Base-by-base conservation (phyloP, 2,329 filamentous ascomycete species). In the Hypoxylon sp. region DNA sequence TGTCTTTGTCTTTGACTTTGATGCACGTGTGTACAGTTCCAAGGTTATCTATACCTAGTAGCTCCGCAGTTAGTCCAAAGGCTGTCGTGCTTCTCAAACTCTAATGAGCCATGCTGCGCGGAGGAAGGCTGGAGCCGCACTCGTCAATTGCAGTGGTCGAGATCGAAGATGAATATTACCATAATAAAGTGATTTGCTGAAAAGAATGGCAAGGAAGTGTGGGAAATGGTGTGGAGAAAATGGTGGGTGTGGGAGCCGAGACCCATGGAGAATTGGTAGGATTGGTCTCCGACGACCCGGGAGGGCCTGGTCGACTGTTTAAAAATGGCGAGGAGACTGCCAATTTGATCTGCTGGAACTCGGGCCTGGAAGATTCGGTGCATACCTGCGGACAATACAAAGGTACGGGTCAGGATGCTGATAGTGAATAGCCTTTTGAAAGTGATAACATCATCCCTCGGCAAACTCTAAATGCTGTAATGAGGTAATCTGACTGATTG, bases 241-340 rank as follows among this genome's bases (percentile, higher is more conserved):
- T n/a, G 63, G 53, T 55, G 36, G 63, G 63, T 66, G 66, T 68
- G 66, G 63, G 55, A 66, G 59, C 61, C 58, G 53, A 61, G 54
- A 57, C 48, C 50, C 52, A 40, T 57, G 49, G 36, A 53, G 54
- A 51, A 56, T 4, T 63, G 66, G 66, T 68, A 57, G 66, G 62
- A 66, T 68, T 64, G 66, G 66, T 66, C 66, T 68, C 66, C 66
- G 66, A 59, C 59, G 64, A 68, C 51, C 57, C 61, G 66, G 66
- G 42, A 68, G 66, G 63, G 44, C 63, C 66, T 65, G 59, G 66
- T 68, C 63, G 20, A 59, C 26, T 56, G 56, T 59, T 61, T 24
- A 40, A 50, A 51, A 61, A 57, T 7, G 24, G 28, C 40, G 52
- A 52, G 56, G 26, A 62, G 52, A 54, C 42, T 48, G 28, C 48